phyloP scores from a whole-genome alignment of 148 eudicot genomes.

The Vaccinium darrowii region DNA sequence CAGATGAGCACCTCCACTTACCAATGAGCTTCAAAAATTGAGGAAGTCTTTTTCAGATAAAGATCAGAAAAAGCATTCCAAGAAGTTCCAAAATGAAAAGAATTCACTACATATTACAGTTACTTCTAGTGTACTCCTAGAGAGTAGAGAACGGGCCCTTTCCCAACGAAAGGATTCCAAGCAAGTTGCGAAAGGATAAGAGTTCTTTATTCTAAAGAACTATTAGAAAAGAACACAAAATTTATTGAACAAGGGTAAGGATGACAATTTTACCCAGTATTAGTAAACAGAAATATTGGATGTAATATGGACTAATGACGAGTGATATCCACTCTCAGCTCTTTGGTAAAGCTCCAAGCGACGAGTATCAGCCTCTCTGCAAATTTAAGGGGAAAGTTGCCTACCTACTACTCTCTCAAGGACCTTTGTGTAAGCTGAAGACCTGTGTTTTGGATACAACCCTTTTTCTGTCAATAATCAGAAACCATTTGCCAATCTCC shows the following conservation, averaged over 20 bases:
- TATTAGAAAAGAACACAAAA: neutral
- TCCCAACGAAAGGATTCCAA: neutral
- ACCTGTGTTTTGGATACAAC: neutral
- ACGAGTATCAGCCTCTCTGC: neutral
- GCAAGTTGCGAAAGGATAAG: neutral
- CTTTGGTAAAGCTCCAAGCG: neutral
- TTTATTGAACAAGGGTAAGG: neutral
- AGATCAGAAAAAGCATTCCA: slow-evolving; percentile 6
- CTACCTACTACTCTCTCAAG: neutral
- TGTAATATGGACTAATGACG: neutral
- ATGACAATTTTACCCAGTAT: neutral
- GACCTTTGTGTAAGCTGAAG: neutral
- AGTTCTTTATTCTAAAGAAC: neutral
- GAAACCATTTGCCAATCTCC: neutral
- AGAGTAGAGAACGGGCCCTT: neutral
- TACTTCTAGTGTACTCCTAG: neutral
- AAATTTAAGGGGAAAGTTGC: neutral
- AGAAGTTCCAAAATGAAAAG: neutral
- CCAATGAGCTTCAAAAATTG: neutral
- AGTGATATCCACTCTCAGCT: neutral
- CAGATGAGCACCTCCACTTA: neutral
- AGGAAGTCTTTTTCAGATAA: neutral
- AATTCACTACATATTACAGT: neutral
- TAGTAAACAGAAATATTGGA: neutral
- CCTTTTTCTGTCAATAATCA: neutral